Conservation (phyloP, 139 green algal species). For the Mesostigma viride region DNA sequence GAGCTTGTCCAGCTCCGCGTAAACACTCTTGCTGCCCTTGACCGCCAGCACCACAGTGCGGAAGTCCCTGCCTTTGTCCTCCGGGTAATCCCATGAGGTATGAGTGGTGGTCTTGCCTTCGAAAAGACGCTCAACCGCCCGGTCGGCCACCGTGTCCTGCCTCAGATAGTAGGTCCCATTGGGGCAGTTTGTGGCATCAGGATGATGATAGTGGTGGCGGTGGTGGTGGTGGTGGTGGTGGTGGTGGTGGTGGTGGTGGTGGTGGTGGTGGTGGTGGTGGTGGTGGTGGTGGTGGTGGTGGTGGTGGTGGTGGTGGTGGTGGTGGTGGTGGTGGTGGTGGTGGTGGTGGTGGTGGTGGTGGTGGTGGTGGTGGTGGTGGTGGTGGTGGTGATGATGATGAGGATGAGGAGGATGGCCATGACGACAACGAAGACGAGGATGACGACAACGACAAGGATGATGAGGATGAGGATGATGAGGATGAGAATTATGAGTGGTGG, state of each 20-base stretch:
- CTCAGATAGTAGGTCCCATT: neutral
- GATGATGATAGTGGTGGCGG: neutral
- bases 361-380: neutral
- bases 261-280: neutral
- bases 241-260: neutral
- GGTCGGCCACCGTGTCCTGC: neutral
- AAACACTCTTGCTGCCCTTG: too few relatives aligned
- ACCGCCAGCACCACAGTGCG: too few relatives aligned
- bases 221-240: too few relatives aligned
- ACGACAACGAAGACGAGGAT: too few relatives aligned
- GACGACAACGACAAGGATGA: too few relatives aligned
- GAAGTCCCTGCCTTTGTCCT: too few relatives aligned
- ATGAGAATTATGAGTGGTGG: neutral
- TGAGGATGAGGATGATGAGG: too few relatives aligned
- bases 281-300: neutral
- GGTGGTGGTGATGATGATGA: too few relatives aligned
- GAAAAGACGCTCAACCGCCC: neutral
- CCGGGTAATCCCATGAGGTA: too few relatives aligned
- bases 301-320: neutral
- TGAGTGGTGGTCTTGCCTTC: too few relatives aligned
- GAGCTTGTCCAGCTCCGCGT: too few relatives aligned
- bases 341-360: neutral
- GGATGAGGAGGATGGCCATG: too few relatives aligned
- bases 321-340: neutral
- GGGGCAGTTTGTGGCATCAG: neutral